These are phyloP conservation scores for Sclerotinia minor DNA, from an alignment of 2,329 filamentous ascomycete genomes.

Conservation along the genomic window DNA sequence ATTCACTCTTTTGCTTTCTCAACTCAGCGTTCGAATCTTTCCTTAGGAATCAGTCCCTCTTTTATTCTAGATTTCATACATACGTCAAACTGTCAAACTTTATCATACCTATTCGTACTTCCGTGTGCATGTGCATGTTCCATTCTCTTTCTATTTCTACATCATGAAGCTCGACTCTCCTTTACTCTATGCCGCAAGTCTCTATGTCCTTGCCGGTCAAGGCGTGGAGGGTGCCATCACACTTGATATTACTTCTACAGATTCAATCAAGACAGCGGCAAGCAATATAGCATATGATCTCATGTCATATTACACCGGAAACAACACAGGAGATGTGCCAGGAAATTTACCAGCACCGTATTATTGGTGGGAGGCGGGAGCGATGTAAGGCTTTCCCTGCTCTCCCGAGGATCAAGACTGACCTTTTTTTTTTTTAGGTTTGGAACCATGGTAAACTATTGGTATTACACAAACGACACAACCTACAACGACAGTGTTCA, in stretches of 20 bases:
- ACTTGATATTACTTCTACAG: slow-evolving; percentile 27
- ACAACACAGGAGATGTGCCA: slow-evolving; percentile 48
- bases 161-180: slow-evolving; percentile 20
- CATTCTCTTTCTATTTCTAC: neutral
- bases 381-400: slow-evolving; percentile 53
- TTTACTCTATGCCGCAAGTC: slow-evolving; percentile 14
- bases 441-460: slow-evolving; percentile 72
- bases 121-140: slow-evolving; percentile 4
- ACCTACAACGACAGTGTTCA: slow-evolving; percentile 56
- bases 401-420: neutral
- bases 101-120: neutral
- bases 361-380: slow-evolving; percentile 39
- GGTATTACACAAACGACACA: slow-evolving; percentile 74
- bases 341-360: slow-evolving; percentile 47
- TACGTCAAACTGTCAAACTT: slow-evolving; percentile 5
- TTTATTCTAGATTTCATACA: slow-evolving; percentile 15
- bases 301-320: slow-evolving; percentile 53
- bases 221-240: slow-evolving; percentile 23
- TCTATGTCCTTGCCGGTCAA: slow-evolving; percentile 20
- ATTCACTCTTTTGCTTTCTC: slow-evolving; percentile 21
- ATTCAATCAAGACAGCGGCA: slow-evolving; percentile 39
- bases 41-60: slow-evolving; percentile 19
- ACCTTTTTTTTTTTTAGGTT: slow-evolving; percentile 35
- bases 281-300: slow-evolving; percentile 47
- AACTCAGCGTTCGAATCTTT: neutral